Evolutionary conservation across 2,329 filamentous ascomycete genomes (phyloP).

Genomic region (Fusarium succisae): DNA sequence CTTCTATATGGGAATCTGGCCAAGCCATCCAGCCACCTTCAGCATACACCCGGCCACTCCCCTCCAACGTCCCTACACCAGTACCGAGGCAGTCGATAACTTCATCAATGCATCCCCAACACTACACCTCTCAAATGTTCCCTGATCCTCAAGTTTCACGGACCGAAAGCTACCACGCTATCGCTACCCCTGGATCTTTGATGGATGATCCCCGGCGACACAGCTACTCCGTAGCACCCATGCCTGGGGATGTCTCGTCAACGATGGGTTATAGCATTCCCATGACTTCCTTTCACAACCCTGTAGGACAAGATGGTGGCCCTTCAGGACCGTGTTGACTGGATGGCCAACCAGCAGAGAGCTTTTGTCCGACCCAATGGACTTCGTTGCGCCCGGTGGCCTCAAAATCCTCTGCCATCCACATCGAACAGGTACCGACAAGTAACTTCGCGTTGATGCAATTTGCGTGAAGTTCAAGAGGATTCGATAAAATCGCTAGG

Average conservation of each 20-base stretch:
- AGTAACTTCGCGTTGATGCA: neutral
- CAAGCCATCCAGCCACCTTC: slow-evolving; percentile 38
- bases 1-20: slow-evolving; percentile 47
- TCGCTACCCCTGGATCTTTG: slow-evolving; percentile 34
- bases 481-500: neutral
- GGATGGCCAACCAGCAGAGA: slow-evolving; percentile 3
- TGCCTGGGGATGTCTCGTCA: slow-evolving; percentile 34
- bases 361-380: slow-evolving; percentile 5
- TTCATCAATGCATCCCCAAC: slow-evolving; percentile 36
- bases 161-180: slow-evolving; percentile 32
- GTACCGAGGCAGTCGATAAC: slow-evolving; percentile 37
- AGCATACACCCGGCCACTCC: slow-evolving; percentile 42
- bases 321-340: slow-evolving; percentile 39
- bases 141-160: slow-evolving; percentile 32
- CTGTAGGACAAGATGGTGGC: slow-evolving; percentile 29
- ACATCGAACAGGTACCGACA: neutral
- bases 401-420: neutral
- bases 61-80: slow-evolving; percentile 34
- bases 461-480: neutral
- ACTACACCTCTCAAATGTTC: slow-evolving; percentile 37
- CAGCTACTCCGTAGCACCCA: slow-evolving; percentile 36
- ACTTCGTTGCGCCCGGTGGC: neutral
- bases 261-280: slow-evolving; percentile 39
- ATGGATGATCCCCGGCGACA: slow-evolving; percentile 40
- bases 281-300: slow-evolving; percentile 38